phyloP scores from a whole-genome alignment of 257 asterid genomes.

The Thymus mandschuricus region DNA sequence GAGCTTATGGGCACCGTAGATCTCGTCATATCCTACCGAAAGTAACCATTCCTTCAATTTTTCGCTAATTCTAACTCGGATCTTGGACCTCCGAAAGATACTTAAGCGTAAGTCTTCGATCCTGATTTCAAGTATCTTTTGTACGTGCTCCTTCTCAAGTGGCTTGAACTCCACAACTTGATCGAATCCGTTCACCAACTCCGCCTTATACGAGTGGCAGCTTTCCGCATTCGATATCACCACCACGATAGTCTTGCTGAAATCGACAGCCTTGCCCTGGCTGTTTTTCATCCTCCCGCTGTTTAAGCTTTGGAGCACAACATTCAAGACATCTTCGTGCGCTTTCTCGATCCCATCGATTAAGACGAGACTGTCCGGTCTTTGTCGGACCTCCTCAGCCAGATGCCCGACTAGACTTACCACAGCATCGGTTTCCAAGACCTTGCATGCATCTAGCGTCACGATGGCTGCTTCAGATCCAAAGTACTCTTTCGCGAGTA shows the following conservation, averaged over 20 bases:
- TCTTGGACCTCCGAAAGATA: not conserved
- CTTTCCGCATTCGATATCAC: too few species aligned
- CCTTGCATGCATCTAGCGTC: not conserved
- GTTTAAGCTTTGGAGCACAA: not conserved
- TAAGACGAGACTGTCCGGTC: not conserved
- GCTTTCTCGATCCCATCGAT: not conserved
- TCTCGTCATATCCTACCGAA: not conserved
- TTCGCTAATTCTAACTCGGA: not conserved
- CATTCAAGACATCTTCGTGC: not conserved
- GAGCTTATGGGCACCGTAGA: not conserved
- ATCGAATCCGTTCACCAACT: not conserved
- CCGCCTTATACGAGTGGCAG: too few species aligned
- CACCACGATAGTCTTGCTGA: not conserved
- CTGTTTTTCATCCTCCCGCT: not conserved
- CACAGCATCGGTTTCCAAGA: not conserved
- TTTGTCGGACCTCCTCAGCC: not conserved
- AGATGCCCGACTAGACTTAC: not conserved
- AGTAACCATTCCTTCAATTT: not conserved
- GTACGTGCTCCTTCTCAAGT: not conserved
- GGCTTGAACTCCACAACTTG: not conserved
- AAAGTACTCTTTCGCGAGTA: not conserved
- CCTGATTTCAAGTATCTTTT: not conserved
- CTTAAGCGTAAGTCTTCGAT: not conserved
- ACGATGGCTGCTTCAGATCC: not conserved
- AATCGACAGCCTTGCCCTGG: not conserved